These are phyloP conservation scores for Zopfochytrium polystomum DNA, from an alignment of 371 early-diverging fungal species.

Conservation along the genomic window DNA sequence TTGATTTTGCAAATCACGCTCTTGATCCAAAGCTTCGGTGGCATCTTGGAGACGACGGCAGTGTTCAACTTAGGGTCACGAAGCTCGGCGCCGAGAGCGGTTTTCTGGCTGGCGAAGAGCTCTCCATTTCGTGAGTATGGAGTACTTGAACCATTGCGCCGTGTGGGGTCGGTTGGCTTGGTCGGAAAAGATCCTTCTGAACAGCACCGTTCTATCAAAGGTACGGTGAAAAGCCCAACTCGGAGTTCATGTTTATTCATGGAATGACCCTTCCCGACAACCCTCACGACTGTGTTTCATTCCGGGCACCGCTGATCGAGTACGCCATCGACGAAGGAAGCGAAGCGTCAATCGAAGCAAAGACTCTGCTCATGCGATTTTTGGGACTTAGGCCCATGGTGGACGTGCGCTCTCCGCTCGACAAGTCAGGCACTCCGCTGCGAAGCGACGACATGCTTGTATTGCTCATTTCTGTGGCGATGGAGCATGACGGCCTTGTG, in stretches of 20 bases:
- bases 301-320: slow-evolving; percentile 29
- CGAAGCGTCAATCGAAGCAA: slow-evolving; percentile 1
- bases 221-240: slow-evolving; percentile 60
- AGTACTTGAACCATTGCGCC: too few species aligned
- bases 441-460: neutral
- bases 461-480: neutral
- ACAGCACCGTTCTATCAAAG: too few species aligned
- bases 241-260: slow-evolving; percentile 59
- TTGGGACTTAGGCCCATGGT: slow-evolving; percentile 19
- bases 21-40: slow-evolving; percentile 17
- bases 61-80: neutral
- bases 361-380: neutral
- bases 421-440: too few species aligned
- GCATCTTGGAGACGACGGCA: slow-evolving; percentile 6
- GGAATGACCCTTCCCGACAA: slow-evolving; percentile 51
- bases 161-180: too few species aligned
- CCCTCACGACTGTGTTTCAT: slow-evolving; percentile 39
- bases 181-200: too few species aligned
- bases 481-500: too few species aligned
- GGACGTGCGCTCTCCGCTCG: neutral
- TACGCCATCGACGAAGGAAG: slow-evolving; percentile 4
- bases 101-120: slow-evolving; percentile 17
- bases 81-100: slow-evolving; percentile 1
- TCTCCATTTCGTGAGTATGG: too few species aligned
- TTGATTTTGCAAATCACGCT: slow-evolving; percentile 39